phyloP scores from a whole-genome alignment of 768 basidiomycete species.

The Termitomyces sp. region DNA sequence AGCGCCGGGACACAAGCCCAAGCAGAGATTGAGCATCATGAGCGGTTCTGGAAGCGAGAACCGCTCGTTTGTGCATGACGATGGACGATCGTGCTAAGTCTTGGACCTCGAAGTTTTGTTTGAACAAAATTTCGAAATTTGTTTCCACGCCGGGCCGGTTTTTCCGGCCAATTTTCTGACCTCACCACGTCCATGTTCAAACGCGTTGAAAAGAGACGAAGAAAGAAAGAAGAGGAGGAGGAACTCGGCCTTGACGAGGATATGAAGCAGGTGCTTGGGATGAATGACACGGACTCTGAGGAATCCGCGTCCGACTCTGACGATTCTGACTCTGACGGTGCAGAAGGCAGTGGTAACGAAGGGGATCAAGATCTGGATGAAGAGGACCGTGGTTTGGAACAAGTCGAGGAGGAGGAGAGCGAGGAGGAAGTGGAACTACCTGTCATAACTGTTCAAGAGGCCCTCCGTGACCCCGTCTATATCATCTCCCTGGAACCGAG shows the following conservation, averaged over 20 bases:
- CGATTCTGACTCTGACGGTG: slow-evolving; percentile 29
- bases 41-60: slow-evolving; percentile 2
- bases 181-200: slow-evolving; percentile 59
- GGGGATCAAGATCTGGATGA: slow-evolving; percentile 18
- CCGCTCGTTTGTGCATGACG: slow-evolving; percentile 11
- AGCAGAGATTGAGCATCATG: neutral
- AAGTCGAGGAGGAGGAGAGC: slow-evolving; percentile 23
- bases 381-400: slow-evolving; percentile 11
- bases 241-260: slow-evolving; percentile 55
- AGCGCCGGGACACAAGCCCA: neutral
- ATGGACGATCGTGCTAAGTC: too few relatives aligned
- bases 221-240: slow-evolving; percentile 60
- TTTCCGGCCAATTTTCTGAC: slow-evolving; percentile 3
- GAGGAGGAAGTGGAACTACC: slow-evolving; percentile 32
- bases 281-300: slow-evolving; percentile 75
- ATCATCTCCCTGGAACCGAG: slow-evolving; percentile 52
- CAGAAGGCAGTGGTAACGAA: slow-evolving; percentile 21
- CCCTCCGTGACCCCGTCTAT: slow-evolving; percentile 62
- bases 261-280: slow-evolving; percentile 51
- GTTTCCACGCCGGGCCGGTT: slow-evolving; percentile 15
- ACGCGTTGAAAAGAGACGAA: slow-evolving; percentile 64
- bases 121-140: slow-evolving; percentile 10
- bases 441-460: slow-evolving; percentile 53
- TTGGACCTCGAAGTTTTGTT: too few relatives aligned
- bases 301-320: slow-evolving; percentile 60